Conservation (phyloP, 1,139 yeast species). For the Kodamaea sp. region DNA sequence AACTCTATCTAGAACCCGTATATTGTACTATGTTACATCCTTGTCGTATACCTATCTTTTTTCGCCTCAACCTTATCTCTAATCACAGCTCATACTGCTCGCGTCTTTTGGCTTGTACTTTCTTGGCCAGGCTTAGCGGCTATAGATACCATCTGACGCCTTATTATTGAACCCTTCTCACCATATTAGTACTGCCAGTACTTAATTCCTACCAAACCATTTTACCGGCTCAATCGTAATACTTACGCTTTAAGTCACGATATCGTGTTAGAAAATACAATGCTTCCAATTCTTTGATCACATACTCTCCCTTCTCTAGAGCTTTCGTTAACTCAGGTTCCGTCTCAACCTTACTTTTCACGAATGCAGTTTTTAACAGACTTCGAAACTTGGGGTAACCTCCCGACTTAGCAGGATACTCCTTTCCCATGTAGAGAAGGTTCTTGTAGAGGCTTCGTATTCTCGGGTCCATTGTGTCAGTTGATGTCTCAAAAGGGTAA, state of each 20-base stretch:
- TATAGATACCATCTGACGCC: too few species aligned
- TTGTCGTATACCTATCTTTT: too few species aligned
- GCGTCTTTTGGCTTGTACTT: too few species aligned
- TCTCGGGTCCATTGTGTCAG: constrained; percentile 40
- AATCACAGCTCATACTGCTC: too few species aligned
- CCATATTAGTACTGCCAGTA: too few species aligned
- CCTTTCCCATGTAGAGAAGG: constrained; percentile 38
- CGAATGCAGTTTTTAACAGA: constrained; percentile 22
- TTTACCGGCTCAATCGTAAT: constrained; percentile 11
- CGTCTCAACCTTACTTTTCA: constrained; percentile 15
- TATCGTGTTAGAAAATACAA: constrained; percentile 33
- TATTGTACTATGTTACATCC: too few species aligned
- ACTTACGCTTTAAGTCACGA: constrained; percentile 35
- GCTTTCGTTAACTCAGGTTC: constrained; percentile 26
- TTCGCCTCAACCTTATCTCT: too few species aligned
- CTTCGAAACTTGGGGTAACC: constrained; percentile 27
- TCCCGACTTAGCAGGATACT: constrained; percentile 35
- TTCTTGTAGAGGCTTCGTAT: constrained; percentile 32
- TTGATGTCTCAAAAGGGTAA: too few species aligned
- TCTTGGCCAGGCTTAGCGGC: too few species aligned
- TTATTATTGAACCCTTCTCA: too few species aligned
- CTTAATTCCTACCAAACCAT: too few species aligned
- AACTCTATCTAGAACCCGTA: too few species aligned
- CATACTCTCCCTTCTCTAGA: constrained; percentile 31
- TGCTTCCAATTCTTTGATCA: constrained; percentile 36